Evolutionary conservation across 352 stramenopile species (phyloP), one percentile per base, ranked within the genome.

Genomic region (Globisporangium spiculum): DNA sequence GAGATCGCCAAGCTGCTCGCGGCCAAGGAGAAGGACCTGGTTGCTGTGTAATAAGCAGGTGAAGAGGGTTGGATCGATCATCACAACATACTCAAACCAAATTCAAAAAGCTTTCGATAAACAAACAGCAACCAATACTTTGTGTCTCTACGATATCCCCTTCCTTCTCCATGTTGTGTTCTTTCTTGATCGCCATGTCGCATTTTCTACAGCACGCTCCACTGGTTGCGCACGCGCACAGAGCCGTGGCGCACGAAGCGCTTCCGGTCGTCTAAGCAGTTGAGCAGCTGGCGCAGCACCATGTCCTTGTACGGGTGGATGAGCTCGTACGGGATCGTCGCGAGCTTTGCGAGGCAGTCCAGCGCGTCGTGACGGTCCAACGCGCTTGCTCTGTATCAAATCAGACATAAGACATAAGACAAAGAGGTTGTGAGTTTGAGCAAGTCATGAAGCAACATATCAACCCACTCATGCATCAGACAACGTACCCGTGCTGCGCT

Each of bases 211-310:
- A 97, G 76, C 50, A 97, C 84, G 64, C 90, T 93, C 91, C 91
- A 97, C 71, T 91, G 76, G 79, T 97, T 97, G 67, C 91, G 88
- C 65, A 97, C 87, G n/a, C 88, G 85, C 61, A 96, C 91, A 2
- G 89, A 86, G 60, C 80, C 83, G 72, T 96, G 88, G 32, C 91
- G 90, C 63, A 97, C 90, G 50, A 94, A 85, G 30, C 90, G 89
- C 66, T 96, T 96, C 67, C 80, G 88, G 67, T 97, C 91, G 70
- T 97, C 83, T 26, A 97, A 75, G 24, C 88, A 88, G n/a, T 73
- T 56, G 60, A 89, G 72, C 20, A 97, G 72, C 55, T 91, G 80
- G 55, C 83, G 81, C 62, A 93, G 81, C 69, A 97, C 90, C 20
- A 75, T 61, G 68, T 92, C 86, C 75, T 94, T 96, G 74, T 96